Conservation (phyloP, 192 early-diverging fungal genomes). For the Coemansia sp. region DNA sequence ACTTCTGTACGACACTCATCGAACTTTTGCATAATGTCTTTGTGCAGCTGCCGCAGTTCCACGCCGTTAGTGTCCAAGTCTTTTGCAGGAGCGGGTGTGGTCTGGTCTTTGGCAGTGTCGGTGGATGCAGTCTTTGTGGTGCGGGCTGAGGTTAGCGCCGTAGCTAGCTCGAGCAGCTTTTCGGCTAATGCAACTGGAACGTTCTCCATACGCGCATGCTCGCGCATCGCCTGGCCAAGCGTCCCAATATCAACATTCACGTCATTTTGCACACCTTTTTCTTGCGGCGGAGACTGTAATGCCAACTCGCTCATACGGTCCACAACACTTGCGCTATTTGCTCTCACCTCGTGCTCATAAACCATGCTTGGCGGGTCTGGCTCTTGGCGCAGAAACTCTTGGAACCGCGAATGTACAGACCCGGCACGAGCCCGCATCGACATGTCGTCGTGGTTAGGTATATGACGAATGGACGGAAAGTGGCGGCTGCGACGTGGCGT, state of each 20-base stretch:
- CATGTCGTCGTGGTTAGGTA: background rate
- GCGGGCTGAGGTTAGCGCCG: constrained; percentile 9
- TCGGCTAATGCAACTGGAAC: constrained; percentile 34
- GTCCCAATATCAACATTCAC: background rate
- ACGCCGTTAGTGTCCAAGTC: background rate
- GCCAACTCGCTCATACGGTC: background rate
- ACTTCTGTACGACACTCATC: constrained; percentile 40
- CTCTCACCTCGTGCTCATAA: no score
- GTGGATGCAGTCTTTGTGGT: no score
- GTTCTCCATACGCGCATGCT: background rate
- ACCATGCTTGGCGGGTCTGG: no score
- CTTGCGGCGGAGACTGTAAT: background rate
- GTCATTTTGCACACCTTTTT: background rate
- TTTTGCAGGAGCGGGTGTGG: no score
- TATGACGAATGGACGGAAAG: background rate
- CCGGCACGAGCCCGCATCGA: background rate
- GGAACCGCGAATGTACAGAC: constrained; percentile 11
- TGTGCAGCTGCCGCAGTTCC: constrained; percentile 30
- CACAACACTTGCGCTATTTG: background rate
- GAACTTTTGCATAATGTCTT: constrained; percentile 24
- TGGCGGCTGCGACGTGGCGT: constrained; percentile 38
- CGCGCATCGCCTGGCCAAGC: constrained; percentile 6
- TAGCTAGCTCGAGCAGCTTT: constrained; percentile 31
- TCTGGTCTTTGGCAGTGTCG: no score
- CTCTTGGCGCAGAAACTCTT: constrained; percentile 6